A percentile compares a stretch with the other conserved stretches of the same genome.
These are phyloP conservation scores for Pouteria glomerata DNA, from an alignment of 148 eudicot species.

Conservation along the genomic window DNA sequence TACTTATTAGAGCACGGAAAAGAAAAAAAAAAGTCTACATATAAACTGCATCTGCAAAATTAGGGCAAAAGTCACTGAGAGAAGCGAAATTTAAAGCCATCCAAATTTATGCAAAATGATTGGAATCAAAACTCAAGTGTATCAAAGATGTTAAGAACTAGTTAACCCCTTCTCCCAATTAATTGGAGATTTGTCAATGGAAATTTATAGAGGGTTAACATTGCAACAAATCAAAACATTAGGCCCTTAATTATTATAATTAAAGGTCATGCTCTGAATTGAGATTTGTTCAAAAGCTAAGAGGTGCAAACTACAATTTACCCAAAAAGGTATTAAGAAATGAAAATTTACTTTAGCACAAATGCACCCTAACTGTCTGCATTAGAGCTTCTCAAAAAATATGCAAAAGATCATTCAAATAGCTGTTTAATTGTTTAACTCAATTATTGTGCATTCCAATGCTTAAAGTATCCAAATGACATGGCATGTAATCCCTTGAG, in stretches of 20 bases:
- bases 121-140: background rate
- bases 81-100: background rate
- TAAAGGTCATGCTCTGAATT: no score
- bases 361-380: background rate
- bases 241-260: no score
- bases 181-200: no score
- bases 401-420: background rate
- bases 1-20: background rate
- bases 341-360: background rate
- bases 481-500: background rate
- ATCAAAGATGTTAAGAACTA: background rate
- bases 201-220: no score
- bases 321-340: no score
- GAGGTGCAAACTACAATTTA: no score
- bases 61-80: background rate
- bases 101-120: background rate
- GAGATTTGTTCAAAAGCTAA: no score
- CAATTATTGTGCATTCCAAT: background rate
- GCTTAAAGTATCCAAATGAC: background rate
- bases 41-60: constrained; percentile 8
- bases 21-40: background rate
- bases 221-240: no score
- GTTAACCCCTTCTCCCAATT: no score
- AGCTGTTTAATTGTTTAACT: background rate
- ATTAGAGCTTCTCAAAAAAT: background rate